A percentile compares a stretch with the other conserved stretches of the same genome.
Evolutionary conservation across 805 yeast species (phyloP).

Genomic region (Candida manassasensis): DNA sequence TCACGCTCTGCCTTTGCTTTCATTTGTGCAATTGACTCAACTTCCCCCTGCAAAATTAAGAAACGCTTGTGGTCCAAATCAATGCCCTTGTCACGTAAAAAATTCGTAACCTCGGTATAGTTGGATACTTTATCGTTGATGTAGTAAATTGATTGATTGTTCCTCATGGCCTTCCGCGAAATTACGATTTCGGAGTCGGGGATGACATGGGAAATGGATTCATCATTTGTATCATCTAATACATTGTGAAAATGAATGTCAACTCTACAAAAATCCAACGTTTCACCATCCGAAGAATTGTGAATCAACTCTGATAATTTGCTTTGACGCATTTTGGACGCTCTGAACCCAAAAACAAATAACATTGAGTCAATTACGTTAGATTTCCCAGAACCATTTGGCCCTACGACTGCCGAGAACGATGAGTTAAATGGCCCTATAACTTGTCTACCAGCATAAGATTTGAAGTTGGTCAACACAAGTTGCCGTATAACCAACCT

Average conservation of each 20-base stretch:
- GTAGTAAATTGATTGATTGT: conserved; percentile 73
- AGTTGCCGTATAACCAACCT: conserved; percentile 74
- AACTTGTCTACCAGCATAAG: conserved; percentile 88
- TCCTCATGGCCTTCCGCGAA: conserved; percentile 72
- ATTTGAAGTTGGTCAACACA: conserved; percentile 81
- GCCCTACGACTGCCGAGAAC: conserved; percentile 96
- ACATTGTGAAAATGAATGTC: conserved; percentile 85
- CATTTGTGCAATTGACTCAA: conserved; percentile 97
- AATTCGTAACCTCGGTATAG: conserved; percentile 72
- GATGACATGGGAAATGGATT: conserved; percentile 24
- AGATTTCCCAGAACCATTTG: conserved; percentile 97
- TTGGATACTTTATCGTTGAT: conserved; percentile 66
- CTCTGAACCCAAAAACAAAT: conserved; percentile 95
- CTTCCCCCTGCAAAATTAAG: conserved; percentile 94
- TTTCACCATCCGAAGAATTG: conserved; percentile 63
- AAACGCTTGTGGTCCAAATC: conserved; percentile 94
- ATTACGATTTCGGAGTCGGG: conserved; percentile 62
- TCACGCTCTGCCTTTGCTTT: conserved; percentile 93
- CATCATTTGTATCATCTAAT: conserved; percentile 44
- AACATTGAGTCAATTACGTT: conserved; percentile 95
- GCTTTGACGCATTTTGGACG: conserved; percentile 94
- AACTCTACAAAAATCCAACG: conserved; percentile 74
- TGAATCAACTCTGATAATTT: conserved; percentile 91
- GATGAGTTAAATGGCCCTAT: conserved; percentile 94
- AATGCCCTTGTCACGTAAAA: conserved; percentile 77